A percentile compares a stretch with the other conserved stretches of the same genome.
phyloP scores from a whole-genome alignment of 306 rosid genomes.

The Hylodesmum podocarpum region DNA sequence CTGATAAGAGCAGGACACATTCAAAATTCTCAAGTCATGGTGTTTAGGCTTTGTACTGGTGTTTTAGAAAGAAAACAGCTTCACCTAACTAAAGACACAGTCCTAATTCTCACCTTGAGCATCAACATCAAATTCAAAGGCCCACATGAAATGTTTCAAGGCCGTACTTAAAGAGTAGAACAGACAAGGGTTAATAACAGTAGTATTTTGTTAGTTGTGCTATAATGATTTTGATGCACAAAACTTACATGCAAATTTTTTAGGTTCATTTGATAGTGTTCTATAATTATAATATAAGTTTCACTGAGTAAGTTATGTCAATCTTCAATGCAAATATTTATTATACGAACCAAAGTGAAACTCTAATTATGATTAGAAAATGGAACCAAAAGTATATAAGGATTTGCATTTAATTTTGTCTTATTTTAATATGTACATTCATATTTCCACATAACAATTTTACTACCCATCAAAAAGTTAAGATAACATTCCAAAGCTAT shows the following conservation, averaged over 20 bases:
- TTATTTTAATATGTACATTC: background rate
- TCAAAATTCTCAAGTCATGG: constrained; percentile 4
- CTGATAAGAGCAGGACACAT: background rate
- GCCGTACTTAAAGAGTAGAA: background rate
- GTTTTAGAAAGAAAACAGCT: constrained; percentile 16
- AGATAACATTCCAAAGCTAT: background rate
- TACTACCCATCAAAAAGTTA: background rate
- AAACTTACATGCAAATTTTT: background rate
- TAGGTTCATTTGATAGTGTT: background rate
- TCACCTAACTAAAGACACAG: constrained; percentile 15
- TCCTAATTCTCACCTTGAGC: constrained; percentile 15
- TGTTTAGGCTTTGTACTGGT: constrained; percentile 10
- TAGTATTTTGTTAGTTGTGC: background rate
- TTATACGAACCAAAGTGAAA: background rate
- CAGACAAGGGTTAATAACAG: background rate
- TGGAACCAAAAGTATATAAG: background rate
- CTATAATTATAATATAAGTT: background rate
- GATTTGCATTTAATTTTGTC: background rate
- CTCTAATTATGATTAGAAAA: background rate
- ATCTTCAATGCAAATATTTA: background rate
- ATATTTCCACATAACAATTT: background rate
- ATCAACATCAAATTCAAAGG: constrained; percentile 15
- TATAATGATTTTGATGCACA: background rate
- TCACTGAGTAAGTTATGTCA: background rate
- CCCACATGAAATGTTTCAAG: constrained; percentile 27